These are phyloP conservation scores for Nakazawaea wickerhamii DNA, from an alignment of 805 yeast genomes.

Conservation along the genomic window DNA sequence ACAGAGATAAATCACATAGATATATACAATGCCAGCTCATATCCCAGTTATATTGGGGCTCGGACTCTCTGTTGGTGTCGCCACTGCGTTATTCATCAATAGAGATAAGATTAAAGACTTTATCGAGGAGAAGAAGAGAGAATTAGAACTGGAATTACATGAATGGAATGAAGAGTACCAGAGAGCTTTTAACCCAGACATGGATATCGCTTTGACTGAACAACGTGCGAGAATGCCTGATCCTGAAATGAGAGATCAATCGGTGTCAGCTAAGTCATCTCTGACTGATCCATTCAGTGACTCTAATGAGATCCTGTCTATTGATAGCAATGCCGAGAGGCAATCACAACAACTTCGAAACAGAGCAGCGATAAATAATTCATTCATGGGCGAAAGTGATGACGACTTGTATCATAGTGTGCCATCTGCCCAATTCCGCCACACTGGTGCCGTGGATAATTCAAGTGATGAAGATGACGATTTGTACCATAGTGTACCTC, in stretches of 20 bases:
- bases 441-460: background rate
- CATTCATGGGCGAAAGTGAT: background rate
- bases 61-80: slow-evolving; percentile 22
- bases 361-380: background rate
- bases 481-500: background rate
- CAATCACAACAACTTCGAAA: background rate
- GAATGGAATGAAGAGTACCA: slow-evolving; percentile 2
- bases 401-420: slow-evolving; percentile 10
- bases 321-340: no score
- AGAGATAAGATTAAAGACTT: slow-evolving; percentile 23
- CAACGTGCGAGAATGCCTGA: background rate
- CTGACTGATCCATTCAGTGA: slow-evolving; percentile 2
- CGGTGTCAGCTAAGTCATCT: background rate
- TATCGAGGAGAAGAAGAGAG: slow-evolving; percentile 17
- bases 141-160: slow-evolving; percentile 6
- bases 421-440: background rate
- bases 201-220: background rate
- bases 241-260: background rate
- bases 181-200: slow-evolving; percentile 5
- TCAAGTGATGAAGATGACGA: background rate
- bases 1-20: no score
- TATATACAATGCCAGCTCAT: slow-evolving; percentile 13
- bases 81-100: slow-evolving; percentile 19
- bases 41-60: slow-evolving; percentile 22
- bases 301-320: background rate